Evolutionary conservation across 257 asterid genomes (phyloP).

Genomic region (Echites panduratus): DNA sequence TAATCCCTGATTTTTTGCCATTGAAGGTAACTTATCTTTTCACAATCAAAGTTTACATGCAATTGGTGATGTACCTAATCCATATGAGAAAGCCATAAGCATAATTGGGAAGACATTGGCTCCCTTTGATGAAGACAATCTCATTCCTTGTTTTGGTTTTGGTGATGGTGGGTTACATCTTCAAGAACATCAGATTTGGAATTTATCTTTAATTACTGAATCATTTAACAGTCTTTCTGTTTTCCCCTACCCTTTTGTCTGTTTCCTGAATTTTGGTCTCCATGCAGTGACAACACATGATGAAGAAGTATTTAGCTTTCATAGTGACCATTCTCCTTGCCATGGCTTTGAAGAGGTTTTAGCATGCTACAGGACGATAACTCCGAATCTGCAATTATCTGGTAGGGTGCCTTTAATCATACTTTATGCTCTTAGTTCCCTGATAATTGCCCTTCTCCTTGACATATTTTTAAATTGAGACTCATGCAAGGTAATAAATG

Average conservation of each 20-base stretch:
- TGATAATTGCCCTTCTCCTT: neutral
- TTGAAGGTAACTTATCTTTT: constrained; percentile 67
- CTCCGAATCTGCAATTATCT: constrained; percentile 55
- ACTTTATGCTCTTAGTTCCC: constrained; percentile 8
- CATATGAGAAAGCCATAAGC: constrained; percentile 77
- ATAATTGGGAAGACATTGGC: constrained; percentile 80
- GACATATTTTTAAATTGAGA: neutral
- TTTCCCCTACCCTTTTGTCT: neutral
- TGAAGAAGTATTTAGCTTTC: constrained; percentile 74
- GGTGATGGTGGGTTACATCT: constrained; percentile 62
- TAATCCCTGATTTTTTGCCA: constrained; percentile 21
- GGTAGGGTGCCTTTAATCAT: constrained; percentile 33
- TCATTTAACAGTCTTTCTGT: constrained; percentile 13
- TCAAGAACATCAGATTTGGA: neutral
- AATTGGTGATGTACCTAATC: constrained; percentile 54
- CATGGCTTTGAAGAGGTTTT: constrained; percentile 86
- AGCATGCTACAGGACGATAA: constrained; percentile 62
- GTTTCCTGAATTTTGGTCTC: neutral
- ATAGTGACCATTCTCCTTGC: constrained; percentile 68
- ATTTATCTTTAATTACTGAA: constrained; percentile 6
- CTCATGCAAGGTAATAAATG: neutral
- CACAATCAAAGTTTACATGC: constrained; percentile 65
- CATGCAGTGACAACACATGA: constrained; percentile 63
- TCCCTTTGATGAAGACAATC: constrained; percentile 77
- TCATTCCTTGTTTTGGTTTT: constrained; percentile 87